Evolutionary conservation across 1,284 basidiomycete species (phyloP).

Genomic region (Tylopilus sp.): DNA sequence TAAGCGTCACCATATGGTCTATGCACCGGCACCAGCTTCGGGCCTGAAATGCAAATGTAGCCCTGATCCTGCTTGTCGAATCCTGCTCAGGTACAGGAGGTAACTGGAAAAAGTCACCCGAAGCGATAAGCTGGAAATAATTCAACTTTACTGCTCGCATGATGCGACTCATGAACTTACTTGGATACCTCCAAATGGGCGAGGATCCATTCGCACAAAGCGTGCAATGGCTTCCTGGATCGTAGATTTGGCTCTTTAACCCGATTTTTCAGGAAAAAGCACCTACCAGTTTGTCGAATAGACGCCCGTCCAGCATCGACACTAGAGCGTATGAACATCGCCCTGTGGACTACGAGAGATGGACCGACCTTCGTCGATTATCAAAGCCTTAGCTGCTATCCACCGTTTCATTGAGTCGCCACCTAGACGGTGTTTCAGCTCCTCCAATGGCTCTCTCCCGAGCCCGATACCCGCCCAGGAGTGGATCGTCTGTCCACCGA

Average conservation of each 20-base stretch:
- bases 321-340: constrained; percentile 33
- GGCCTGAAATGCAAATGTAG: constrained; percentile 66
- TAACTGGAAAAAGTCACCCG: constrained; percentile 78
- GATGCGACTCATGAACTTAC: constrained; percentile 28
- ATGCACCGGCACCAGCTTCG: constrained; percentile 53
- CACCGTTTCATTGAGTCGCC: constrained; percentile 45
- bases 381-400: constrained; percentile 48
- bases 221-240: constrained; percentile 44
- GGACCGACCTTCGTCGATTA: constrained; percentile 68
- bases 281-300: constrained; percentile 66
- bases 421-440: constrained; percentile 49
- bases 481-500: constrained; percentile 75
- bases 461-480: constrained; percentile 73
- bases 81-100: constrained; percentile 62
- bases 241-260: not conserved
- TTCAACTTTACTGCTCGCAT: constrained; percentile 1
- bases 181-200: constrained; percentile 75
- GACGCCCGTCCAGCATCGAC: constrained; percentile 54
- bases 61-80: constrained; percentile 30
- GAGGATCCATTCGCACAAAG: constrained; percentile 42
- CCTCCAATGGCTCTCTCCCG: constrained; percentile 49
- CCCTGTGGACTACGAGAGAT: not conserved
- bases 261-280: not conserved
- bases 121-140: constrained; percentile 58
- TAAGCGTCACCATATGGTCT: constrained; percentile 36